Conservation (phyloP, 2,329 filamentous ascomycete species). For the Zalaria sp. region DNA sequence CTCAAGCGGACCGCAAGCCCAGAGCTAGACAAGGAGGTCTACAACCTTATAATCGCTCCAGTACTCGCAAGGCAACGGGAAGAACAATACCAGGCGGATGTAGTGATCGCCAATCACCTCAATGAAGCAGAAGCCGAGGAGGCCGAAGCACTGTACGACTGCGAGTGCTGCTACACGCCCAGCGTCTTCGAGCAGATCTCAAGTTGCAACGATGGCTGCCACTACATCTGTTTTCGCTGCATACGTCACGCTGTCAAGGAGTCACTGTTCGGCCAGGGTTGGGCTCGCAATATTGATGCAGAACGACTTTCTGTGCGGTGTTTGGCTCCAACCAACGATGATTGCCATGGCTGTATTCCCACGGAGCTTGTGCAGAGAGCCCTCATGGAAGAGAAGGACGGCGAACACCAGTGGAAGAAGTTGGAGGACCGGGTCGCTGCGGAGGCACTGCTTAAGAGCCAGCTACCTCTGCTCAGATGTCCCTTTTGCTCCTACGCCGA, state of each 20-base stretch:
- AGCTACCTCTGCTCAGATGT: constrained; percentile 65
- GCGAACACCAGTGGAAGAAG: constrained; percentile 55
- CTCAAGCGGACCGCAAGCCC: constrained; percentile 52
- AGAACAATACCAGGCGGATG: constrained; percentile 26
- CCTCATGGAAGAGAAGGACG: constrained; percentile 54
- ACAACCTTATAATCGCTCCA: constrained; percentile 28
- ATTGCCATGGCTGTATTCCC: constrained; percentile 60
- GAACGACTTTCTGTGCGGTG: constrained; percentile 65
- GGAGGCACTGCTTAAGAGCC: constrained; percentile 59
- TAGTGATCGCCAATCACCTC: constrained; percentile 26
- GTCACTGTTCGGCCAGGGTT: constrained; percentile 85
- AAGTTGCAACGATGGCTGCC: constrained; percentile 52
- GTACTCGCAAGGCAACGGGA: constrained; percentile 22
- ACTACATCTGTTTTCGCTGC: constrained; percentile 70
- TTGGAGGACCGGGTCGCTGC: constrained; percentile 69
- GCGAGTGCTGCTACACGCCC: constrained; percentile 63
- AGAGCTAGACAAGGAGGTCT: constrained; percentile 36
- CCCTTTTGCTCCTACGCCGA: constrained; percentile 90
- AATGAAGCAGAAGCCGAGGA: constrained; percentile 35
- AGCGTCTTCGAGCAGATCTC: constrained; percentile 61
- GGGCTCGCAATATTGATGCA: constrained; percentile 65
- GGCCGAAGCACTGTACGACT: constrained; percentile 44
- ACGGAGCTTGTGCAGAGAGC: constrained; percentile 57
- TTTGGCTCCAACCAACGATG: constrained; percentile 55
- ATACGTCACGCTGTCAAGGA: constrained; percentile 71